phyloP scores from a whole-genome alignment of 352 stramenopile species.

The Globisporangium paddicum region DNA sequence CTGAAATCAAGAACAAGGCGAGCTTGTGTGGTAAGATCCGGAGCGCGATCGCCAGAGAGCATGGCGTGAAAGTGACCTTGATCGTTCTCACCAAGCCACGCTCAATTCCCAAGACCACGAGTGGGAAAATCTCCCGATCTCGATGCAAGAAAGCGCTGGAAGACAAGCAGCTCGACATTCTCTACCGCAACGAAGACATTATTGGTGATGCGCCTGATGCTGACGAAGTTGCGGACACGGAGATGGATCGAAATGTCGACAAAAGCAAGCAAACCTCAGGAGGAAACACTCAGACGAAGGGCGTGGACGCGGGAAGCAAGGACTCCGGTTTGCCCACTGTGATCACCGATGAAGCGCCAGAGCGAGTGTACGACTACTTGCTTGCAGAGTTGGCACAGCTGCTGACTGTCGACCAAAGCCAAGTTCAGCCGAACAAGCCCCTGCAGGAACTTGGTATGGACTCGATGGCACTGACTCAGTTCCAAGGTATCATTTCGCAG shows the following conservation, averaged over 20 bases:
- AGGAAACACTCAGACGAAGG: not conserved
- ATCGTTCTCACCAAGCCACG: slow-evolving; percentile 90
- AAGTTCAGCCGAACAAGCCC: slow-evolving; percentile 47
- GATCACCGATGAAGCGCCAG: slow-evolving; percentile 45
- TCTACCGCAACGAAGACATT: slow-evolving; percentile 83
- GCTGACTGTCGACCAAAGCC: slow-evolving; percentile 42
- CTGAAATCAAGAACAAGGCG: slow-evolving; percentile 60
- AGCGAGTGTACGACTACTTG: slow-evolving; percentile 54
- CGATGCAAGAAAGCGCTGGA: slow-evolving; percentile 74
- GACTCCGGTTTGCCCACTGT: slow-evolving; percentile 32
- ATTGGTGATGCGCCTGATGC: slow-evolving; percentile 40
- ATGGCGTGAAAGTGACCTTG: slow-evolving; percentile 85
- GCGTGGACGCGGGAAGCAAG: slow-evolving; percentile 12
- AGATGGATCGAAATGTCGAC: slow-evolving; percentile 23
- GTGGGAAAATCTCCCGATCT: slow-evolving; percentile 96
- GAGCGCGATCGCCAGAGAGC: slow-evolving; percentile 61
- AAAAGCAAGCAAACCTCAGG: slow-evolving; percentile 24
- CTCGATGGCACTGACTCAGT: slow-evolving; percentile 92
- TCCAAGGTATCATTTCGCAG: slow-evolving; percentile 91
- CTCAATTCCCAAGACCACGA: slow-evolving; percentile 97
- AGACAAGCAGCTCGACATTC: slow-evolving; percentile 49
- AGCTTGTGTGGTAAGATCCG: slow-evolving; percentile 75
- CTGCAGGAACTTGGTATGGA: slow-evolving; percentile 88
- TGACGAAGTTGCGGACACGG: slow-evolving; percentile 23
- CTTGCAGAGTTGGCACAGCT: slow-evolving; percentile 53